Evolutionary conservation across 305 asterid genomes (phyloP).

Genomic region (Fraxinus xanthoxyloides): DNA sequence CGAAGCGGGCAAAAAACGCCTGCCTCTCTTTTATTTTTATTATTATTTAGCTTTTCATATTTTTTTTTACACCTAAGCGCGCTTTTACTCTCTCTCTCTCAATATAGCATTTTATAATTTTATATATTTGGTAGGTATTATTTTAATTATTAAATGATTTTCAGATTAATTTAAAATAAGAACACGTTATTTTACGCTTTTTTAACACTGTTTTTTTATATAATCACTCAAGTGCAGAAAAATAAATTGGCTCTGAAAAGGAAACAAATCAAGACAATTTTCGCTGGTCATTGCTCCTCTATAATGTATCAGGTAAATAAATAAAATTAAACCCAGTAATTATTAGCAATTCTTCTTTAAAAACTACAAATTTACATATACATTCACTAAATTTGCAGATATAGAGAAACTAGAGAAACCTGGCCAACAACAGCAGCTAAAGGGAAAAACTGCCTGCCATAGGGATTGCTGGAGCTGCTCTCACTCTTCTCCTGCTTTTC

Average conservation of each 20-base stretch:
- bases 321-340: neutral
- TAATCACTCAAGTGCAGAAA: neutral
- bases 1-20: neutral
- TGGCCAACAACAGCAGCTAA: slow-evolving; percentile 98
- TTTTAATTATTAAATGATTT: no score
- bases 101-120: no score
- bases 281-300: neutral
- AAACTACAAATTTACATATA: neutral
- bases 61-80: no score
- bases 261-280: neutral
- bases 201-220: no score
- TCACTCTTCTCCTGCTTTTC: slow-evolving; percentile 26
- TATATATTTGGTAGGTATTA: no score
- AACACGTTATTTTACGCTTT: no score
- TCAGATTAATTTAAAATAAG: no score
- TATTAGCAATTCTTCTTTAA: neutral
- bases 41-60: no score
- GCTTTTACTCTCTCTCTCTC: no score
- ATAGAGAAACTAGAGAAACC: slow-evolving; percentile 49
- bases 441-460: slow-evolving; percentile 82
- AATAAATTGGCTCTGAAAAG: neutral
- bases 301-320: neutral
- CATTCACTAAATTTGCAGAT: neutral
- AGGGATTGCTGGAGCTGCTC: slow-evolving; percentile 28
- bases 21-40: neutral